Evolutionary conservation across 257 asterid species (phyloP).

Genomic region (Thymus mandschuricus): DNA sequence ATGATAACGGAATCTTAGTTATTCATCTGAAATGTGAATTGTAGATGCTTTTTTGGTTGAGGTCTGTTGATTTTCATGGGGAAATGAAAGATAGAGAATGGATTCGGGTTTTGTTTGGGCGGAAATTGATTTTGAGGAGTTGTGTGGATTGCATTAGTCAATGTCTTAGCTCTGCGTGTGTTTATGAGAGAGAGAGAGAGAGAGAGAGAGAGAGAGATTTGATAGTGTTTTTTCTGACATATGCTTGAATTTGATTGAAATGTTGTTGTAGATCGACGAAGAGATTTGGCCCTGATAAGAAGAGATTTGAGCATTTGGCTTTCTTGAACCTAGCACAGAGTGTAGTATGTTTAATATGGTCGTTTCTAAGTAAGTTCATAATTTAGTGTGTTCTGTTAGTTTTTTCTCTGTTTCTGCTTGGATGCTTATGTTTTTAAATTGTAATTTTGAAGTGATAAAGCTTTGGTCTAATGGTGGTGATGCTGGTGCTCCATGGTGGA

Average conservation of each 20-base stretch:
- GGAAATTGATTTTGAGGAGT: not conserved
- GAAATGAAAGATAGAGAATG: not conserved
- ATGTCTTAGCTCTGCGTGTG: not conserved
- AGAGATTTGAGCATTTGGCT: conserved; percentile 97
- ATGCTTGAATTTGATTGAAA: not conserved
- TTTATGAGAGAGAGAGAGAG: not conserved
- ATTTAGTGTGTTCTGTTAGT: not conserved
- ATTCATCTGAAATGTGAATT: not conserved
- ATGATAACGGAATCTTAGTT: not conserved
- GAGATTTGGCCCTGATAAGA: conserved; percentile 78
- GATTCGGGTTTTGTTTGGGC: not conserved
- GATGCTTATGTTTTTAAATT: conserved; percentile 19
- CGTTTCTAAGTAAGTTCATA: conserved; percentile 73
- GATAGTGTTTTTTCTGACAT: not conserved
- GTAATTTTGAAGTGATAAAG: conserved; percentile 64
- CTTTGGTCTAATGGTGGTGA: conserved; percentile 78
- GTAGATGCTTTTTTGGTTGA: not conserved
- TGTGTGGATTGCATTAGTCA: not conserved
- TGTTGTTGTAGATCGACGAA: conserved; percentile 71
- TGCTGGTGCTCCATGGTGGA: conserved; percentile 97
- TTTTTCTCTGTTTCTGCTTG: not conserved
- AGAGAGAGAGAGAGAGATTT: not conserved
- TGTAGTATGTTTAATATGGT: conserved; percentile 89
- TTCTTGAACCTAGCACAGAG: conserved; percentile 90
- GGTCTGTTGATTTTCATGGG: not conserved